Evolutionary conservation across 2,329 filamentous ascomycete genomes (phyloP).

Genomic region (Penicillium digitatum): DNA sequence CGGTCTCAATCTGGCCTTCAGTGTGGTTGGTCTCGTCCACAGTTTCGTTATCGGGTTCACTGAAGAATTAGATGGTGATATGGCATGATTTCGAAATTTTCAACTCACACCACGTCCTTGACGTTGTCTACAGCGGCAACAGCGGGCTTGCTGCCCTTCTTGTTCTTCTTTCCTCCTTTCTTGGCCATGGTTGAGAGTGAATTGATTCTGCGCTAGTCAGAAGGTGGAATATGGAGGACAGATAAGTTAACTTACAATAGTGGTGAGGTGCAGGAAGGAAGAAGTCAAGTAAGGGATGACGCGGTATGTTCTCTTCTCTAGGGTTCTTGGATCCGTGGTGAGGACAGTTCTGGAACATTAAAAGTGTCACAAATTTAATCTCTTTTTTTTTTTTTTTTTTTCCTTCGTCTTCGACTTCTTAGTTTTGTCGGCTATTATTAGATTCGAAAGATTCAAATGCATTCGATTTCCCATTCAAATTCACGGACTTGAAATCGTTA

Average conservation of each 20-base stretch:
- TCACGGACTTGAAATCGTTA: background rate
- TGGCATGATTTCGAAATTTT: background rate
- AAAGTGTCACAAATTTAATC: slow-evolving; percentile 1
- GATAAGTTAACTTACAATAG: slow-evolving; percentile 6
- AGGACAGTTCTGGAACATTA: slow-evolving; percentile 9
- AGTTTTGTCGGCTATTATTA: background rate
- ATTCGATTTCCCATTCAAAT: background rate
- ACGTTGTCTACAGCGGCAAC: slow-evolving; percentile 15
- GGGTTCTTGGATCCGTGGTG: slow-evolving; percentile 4
- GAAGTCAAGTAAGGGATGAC: slow-evolving; percentile 22
- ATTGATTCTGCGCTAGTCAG: slow-evolving; percentile 11
- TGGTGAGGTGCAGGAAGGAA: slow-evolving; percentile 14
- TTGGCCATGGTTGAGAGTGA: slow-evolving; percentile 29
- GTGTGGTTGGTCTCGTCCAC: slow-evolving; percentile 23
- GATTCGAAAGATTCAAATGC: background rate
- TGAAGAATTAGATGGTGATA: slow-evolving; percentile 8
- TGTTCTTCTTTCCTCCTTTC: slow-evolving; percentile 37
- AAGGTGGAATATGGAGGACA: background rate
- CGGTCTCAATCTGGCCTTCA: slow-evolving; percentile 18
- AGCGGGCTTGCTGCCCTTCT: slow-evolving; percentile 27
- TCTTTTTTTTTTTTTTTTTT: background rate
- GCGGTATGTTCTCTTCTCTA: slow-evolving; percentile 15
- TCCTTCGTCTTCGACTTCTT: background rate
- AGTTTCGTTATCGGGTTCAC: slow-evolving; percentile 20
- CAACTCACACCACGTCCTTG: slow-evolving; percentile 34